These are phyloP conservation scores for Suillus subluteus DNA, from an alignment of 768 basidiomycete species.

Conservation along the genomic window DNA sequence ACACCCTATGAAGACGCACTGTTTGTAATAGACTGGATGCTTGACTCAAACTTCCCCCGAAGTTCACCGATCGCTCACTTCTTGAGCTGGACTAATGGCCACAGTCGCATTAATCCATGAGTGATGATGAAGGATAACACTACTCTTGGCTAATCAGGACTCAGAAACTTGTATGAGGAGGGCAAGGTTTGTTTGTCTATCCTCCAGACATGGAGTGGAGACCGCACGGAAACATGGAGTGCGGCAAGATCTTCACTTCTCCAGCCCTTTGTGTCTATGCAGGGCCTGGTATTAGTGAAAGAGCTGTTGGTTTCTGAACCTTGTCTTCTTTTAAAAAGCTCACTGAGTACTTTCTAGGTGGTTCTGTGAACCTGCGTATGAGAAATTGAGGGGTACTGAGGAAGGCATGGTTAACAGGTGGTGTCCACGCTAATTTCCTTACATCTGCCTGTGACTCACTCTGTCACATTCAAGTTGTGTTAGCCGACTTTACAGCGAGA, in stretches of 20 bases:
- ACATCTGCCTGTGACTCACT: background rate
- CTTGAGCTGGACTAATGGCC: slow-evolving; percentile 92
- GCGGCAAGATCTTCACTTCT: slow-evolving; percentile 82
- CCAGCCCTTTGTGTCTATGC: slow-evolving; percentile 92
- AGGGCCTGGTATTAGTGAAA: slow-evolving; percentile 90
- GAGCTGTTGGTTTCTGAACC: slow-evolving; percentile 68
- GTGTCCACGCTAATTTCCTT: slow-evolving; percentile 13
- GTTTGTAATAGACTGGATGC: slow-evolving; percentile 93
- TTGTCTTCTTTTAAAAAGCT: slow-evolving; percentile 7
- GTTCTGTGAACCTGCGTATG: slow-evolving; percentile 94
- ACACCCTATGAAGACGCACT: slow-evolving; percentile 96
- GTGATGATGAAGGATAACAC: slow-evolving; percentile 29
- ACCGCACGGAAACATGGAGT: slow-evolving; percentile 87
- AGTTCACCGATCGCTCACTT: slow-evolving; percentile 89
- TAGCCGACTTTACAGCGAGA: slow-evolving; percentile 91
- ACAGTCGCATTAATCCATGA: slow-evolving; percentile 88
- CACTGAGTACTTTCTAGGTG: slow-evolving; percentile 48
- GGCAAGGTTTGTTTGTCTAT: slow-evolving; percentile 95
- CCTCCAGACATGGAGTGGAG: slow-evolving; percentile 90
- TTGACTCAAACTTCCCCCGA: slow-evolving; percentile 83
- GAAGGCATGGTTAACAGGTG: slow-evolving; percentile 89
- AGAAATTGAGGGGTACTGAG: slow-evolving; percentile 87
- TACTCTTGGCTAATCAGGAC: slow-evolving; percentile 5
- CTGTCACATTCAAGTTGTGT: slow-evolving; percentile 15
- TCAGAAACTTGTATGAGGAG: slow-evolving; percentile 90